Conservation (phyloP, 106 monocot genomes). For the Dioscorea alata region DNA sequence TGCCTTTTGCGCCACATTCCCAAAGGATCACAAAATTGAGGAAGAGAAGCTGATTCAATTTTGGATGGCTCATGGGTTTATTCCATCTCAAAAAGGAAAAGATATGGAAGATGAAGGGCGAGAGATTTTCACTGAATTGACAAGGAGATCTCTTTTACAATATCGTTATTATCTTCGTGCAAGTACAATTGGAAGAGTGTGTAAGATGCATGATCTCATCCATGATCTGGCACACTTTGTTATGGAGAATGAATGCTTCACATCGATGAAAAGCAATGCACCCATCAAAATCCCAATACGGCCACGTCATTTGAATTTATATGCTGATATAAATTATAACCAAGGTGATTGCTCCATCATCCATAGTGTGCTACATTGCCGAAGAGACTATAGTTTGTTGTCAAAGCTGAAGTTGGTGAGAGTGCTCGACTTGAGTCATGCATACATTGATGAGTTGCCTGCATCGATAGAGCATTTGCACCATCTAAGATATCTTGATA, state of each 20-base stretch:
- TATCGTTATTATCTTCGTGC: not conserved
- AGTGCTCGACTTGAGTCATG: constrained; percentile 15
- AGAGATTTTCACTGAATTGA: too few relatives aligned
- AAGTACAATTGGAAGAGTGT: constrained; percentile 2
- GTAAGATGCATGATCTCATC: constrained; percentile 19
- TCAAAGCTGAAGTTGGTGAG: constrained; percentile 5
- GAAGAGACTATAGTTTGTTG: too few relatives aligned
- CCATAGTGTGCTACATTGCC: too few relatives aligned
- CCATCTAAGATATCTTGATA: not conserved
- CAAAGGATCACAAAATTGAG: constrained; percentile 18
- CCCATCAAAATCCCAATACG: not conserved
- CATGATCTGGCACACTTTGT: constrained; percentile 22
- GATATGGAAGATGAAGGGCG: constrained; percentile 10
- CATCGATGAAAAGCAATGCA: not conserved
- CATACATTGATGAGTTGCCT: constrained; percentile 18
- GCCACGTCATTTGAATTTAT: too few relatives aligned
- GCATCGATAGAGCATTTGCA: too few relatives aligned
- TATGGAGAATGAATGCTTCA: constrained; percentile 16
- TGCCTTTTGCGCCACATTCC: constrained; percentile 31
- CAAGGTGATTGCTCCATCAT: not conserved
- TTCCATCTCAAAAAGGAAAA: not conserved
- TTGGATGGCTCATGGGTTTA: constrained; percentile 30
- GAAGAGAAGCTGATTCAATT: constrained; percentile 17
- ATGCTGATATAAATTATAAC: constrained; percentile 14
- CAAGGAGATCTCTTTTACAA: constrained; percentile 23